phyloP scores from a whole-genome alignment of 208 protist genomes.

The Crithidia bombi region DNA sequence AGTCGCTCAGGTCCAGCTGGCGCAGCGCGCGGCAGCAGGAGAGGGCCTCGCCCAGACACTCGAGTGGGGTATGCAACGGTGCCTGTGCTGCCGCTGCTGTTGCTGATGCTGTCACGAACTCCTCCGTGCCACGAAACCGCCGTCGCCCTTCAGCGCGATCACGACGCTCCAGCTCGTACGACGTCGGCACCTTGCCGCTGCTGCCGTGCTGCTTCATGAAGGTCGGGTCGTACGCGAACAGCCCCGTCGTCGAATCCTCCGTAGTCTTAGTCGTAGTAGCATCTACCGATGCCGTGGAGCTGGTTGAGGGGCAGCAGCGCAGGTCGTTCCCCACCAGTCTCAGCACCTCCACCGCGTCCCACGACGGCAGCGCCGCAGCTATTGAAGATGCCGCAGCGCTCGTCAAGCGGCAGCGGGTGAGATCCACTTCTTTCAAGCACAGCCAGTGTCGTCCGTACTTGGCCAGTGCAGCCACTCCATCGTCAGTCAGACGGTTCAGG shows the following conservation, averaged over 20 bases:
- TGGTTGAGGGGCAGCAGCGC: slow-evolving; percentile 8
- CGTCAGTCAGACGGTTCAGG: slow-evolving; percentile 64
- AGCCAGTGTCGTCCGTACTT: slow-evolving; percentile 52
- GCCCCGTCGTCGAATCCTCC: slow-evolving; percentile 13
- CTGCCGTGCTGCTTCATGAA: slow-evolving; percentile 52
- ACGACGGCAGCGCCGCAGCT: slow-evolving; percentile 33
- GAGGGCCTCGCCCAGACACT: slow-evolving; percentile 57
- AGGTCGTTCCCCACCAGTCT: slow-evolving; percentile 75
- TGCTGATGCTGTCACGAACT: not conserved
- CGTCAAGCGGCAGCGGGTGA: slow-evolving; percentile 80
- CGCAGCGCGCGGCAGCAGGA: slow-evolving; percentile 49
- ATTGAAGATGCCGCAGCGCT: slow-evolving; percentile 36
- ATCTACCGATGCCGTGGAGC: not conserved
- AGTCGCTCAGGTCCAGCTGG: slow-evolving; percentile 61
- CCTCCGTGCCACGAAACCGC: slow-evolving; percentile 61
- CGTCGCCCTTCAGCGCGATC: slow-evolving; percentile 60
- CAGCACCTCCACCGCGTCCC: slow-evolving; percentile 47
- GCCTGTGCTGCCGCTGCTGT: not conserved
- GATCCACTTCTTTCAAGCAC: slow-evolving; percentile 53
- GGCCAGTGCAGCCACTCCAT: slow-evolving; percentile 40
- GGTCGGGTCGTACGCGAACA: slow-evolving; percentile 71
- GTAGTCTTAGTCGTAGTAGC: not conserved
- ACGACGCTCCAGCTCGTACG: slow-evolving; percentile 76
- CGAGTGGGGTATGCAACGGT: no score
- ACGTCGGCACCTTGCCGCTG: slow-evolving; percentile 65